A percentile compares a stretch with the other conserved stretches of the same genome.
phyloP scores from a whole-genome alignment of 305 asterid genomes.

The Fraxinus baroniana region DNA sequence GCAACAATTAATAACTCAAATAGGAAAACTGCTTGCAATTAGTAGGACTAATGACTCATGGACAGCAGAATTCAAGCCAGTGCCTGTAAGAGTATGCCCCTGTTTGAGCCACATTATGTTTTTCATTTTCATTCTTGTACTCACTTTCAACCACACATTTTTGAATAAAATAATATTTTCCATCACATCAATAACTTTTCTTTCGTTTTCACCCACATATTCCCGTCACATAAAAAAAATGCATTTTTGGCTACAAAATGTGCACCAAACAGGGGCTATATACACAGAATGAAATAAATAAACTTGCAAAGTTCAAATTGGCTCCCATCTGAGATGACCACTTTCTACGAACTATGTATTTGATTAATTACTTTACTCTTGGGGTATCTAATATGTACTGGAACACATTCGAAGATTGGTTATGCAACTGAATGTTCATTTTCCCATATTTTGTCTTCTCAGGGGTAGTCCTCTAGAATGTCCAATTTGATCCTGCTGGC shows the following conservation, averaged over 20 bases:
- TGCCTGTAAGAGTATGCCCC: background rate
- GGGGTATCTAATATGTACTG: background rate
- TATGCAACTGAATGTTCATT: background rate
- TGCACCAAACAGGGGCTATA: too few species aligned
- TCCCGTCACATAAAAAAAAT: too few species aligned
- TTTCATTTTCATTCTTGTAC: too few species aligned
- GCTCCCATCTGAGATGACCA: background rate
- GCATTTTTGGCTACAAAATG: too few species aligned
- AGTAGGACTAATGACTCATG: background rate
- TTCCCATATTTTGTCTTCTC: background rate
- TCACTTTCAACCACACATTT: too few species aligned
- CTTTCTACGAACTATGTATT: background rate
- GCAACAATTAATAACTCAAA: background rate
- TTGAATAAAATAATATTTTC: too few species aligned
- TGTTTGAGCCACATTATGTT: too few species aligned
- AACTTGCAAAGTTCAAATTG: background rate
- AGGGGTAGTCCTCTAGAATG: background rate
- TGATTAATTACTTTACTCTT: background rate
- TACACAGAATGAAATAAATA: constrained; percentile 6
- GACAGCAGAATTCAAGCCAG: background rate
- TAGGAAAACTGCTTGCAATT: background rate
- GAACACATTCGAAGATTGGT: background rate
- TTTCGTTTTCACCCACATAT: too few species aligned
- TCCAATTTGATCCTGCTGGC: background rate
- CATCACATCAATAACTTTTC: too few species aligned